A percentile compares a stretch with the other conserved stretches of the same genome.
phyloP scores from a whole-genome alignment of 2,329 filamentous ascomycete genomes.

The Lachnellula arida region DNA sequence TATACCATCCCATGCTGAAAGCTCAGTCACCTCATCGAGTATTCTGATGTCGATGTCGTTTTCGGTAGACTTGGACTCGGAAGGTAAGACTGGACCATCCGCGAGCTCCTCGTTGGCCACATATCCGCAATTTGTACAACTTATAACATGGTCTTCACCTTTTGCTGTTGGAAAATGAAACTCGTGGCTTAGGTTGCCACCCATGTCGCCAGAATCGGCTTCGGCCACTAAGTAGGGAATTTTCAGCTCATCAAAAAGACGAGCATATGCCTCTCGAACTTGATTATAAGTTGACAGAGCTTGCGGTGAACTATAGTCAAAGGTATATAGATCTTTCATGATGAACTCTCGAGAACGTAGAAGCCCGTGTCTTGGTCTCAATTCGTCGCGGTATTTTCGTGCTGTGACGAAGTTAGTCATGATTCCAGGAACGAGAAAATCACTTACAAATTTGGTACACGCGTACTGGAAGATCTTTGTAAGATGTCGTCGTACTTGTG shows the following conservation, averaged over 20 bases:
- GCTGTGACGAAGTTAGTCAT: conserved; percentile 41
- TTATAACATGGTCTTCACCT: conserved; percentile 82
- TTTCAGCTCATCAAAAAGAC: conserved; percentile 76
- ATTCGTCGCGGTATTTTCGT: conserved; percentile 91
- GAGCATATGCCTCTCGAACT: conserved; percentile 68
- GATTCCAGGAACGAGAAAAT: too few relatives aligned
- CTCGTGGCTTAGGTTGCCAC: conserved; percentile 87
- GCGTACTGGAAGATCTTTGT: conserved; percentile 79
- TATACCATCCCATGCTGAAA: conserved; percentile 44
- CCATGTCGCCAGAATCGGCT: conserved; percentile 95
- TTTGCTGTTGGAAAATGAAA: conserved; percentile 78
- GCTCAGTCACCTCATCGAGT: conserved; percentile 32
- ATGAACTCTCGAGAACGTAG: conserved; percentile 85
- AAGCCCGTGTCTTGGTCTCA: conserved; percentile 80
- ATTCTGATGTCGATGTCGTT: not conserved
- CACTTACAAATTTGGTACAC: conserved; percentile 81
- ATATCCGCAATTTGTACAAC: conserved; percentile 68
- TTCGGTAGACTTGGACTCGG: not conserved
- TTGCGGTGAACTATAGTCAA: conserved; percentile 64
- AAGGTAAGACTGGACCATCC: conserved; percentile 16
- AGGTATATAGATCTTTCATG: conserved; percentile 99
- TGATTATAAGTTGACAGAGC: conserved; percentile 76
- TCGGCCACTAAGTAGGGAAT: conserved; percentile 80
- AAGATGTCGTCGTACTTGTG: conserved; percentile 66
- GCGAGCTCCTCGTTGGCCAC: conserved; percentile 87